Evolutionary conservation across 306 rosid species (phyloP).

Genomic region (Leucaena leucocephala): DNA sequence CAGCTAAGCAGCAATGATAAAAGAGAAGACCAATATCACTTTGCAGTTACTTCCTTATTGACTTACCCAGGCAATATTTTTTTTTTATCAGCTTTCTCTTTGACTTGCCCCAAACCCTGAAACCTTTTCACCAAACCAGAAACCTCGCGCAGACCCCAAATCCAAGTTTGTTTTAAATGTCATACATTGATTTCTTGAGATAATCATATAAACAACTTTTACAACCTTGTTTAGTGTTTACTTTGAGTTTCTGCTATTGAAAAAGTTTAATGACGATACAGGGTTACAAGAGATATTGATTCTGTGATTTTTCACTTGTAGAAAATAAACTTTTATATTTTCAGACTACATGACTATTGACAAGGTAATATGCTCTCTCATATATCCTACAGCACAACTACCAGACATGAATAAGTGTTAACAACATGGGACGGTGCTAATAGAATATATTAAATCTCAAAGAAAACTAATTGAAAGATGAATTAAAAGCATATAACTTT

Average conservation of each 20-base stretch:
- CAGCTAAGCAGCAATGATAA: slow-evolving; percentile 10
- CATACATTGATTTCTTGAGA: background rate
- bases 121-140: no score
- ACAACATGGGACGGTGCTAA: background rate
- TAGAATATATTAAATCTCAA: no score
- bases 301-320: no score
- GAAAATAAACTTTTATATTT: no score
- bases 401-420: no score
- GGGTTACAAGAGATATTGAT: no score
- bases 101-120: background rate
- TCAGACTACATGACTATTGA: no score
- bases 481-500: no score
- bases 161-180: background rate
- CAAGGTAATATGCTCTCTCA: background rate
- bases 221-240: background rate
- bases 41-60: background rate
- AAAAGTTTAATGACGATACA: no score
- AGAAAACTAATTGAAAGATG: no score
- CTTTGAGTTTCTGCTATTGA: background rate
- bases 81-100: background rate
- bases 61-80: no score
- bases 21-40: background rate
- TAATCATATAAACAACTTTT: background rate
- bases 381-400: background rate
- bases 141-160: background rate